A percentile compares a stretch with the other conserved stretches of the same genome.
Conservation (phyloP, 2,329 filamentous ascomycete genomes). For the Epichloe sp. region DNA sequence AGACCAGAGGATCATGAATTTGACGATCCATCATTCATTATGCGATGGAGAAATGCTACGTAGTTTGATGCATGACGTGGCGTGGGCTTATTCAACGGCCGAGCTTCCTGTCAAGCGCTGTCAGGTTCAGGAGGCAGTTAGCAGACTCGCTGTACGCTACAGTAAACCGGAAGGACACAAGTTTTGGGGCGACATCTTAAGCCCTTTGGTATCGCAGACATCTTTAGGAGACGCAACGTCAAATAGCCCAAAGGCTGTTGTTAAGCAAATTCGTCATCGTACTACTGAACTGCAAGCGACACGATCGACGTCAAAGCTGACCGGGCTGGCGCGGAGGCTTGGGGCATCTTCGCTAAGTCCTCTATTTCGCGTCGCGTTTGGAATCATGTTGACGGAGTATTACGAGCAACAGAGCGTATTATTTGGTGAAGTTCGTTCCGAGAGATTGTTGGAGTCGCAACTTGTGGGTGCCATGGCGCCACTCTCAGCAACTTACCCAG, state of each 20-base stretch:
- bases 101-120: not conserved
- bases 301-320: not conserved
- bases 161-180: not conserved
- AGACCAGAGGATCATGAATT: conserved; percentile 18
- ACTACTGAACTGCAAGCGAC: not conserved
- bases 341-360: not conserved
- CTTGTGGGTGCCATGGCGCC: not conserved
- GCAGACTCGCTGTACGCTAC: not conserved
- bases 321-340: not conserved
- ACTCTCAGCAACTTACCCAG: not conserved
- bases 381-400: not conserved
- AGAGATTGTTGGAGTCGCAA: not conserved
- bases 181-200: not conserved
- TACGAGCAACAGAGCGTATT: not conserved
- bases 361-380: not conserved
- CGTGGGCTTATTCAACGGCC: not conserved
- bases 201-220: not conserved
- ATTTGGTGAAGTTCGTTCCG: not conserved
- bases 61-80: not conserved
- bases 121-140: not conserved
- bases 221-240: not conserved
- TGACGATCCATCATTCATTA: conserved; percentile 43
- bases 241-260: not conserved
- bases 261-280: not conserved
- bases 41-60: conserved; percentile 40